Evolutionary conservation across 164 flowering plant genomes (phyloP).

Genomic region (Cinnamomum chago): DNA sequence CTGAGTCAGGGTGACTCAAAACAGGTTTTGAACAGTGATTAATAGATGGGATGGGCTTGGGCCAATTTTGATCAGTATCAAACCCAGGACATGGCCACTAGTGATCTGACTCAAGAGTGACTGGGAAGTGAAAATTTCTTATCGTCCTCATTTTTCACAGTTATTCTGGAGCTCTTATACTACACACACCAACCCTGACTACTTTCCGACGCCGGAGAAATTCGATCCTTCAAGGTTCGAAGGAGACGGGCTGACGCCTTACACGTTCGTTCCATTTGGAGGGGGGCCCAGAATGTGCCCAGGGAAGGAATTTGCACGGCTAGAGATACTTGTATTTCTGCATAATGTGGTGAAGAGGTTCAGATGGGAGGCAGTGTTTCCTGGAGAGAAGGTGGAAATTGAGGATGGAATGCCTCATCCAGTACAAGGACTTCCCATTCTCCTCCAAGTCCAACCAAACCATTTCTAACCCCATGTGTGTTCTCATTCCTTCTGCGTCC

Average conservation of each 20-base stretch:
- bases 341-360: constrained; percentile 8
- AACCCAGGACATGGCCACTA: neutral
- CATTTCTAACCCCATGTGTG: neutral
- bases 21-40: neutral
- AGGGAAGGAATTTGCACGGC: constrained; percentile 5
- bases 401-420: constrained; percentile 1
- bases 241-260: constrained; percentile 14
- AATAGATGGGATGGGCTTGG: neutral
- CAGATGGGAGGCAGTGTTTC: constrained; percentile 4
- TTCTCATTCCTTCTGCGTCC: no score
- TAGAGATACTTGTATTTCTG: constrained; percentile 12
- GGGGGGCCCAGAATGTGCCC: constrained; percentile 18
- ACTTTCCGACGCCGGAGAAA: constrained; percentile 16
- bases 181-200: constrained; percentile 19
- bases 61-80: neutral
- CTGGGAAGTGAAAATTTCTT: neutral
- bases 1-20: neutral
- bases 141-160: neutral
- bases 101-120: neutral
- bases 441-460: constrained; percentile 3
- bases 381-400: constrained; percentile 1
- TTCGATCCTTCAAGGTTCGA: constrained; percentile 24
- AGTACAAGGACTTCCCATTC: constrained; percentile 7
- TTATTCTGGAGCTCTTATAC: constrained; percentile 15
- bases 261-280: constrained; percentile 19